Evolutionary conservation across 208 protist genomes (phyloP).

Genomic region (Kentomonas sorsogonicus): DNA sequence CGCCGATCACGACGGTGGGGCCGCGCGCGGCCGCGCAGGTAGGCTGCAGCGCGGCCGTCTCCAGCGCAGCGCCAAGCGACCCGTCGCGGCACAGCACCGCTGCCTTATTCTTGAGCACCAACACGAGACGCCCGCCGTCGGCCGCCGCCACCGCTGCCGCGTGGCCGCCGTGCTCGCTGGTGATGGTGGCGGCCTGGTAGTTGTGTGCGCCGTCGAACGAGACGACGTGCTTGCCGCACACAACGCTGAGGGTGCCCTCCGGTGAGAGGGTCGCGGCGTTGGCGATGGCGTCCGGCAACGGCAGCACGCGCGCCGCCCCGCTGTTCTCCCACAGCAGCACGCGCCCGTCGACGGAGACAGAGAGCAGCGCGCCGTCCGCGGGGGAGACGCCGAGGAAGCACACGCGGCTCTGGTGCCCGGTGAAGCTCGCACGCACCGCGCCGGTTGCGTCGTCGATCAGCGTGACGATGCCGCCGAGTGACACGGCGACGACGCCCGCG

Average conservation of each 20-base stretch:
- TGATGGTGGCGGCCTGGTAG: conserved; percentile 10
- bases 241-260: no score
- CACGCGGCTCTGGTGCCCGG: conserved; percentile 36
- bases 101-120: background rate
- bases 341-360: conserved; percentile 28
- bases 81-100: background rate
- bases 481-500: conserved; percentile 19
- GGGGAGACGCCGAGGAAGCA: conserved; percentile 18
- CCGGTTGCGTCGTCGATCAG: conserved; percentile 16
- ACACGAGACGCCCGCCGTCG: background rate
- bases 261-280: no score
- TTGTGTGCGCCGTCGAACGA: conserved; percentile 6
- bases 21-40: conserved; percentile 15
- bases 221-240: conserved; percentile 13
- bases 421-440: conserved; percentile 4
- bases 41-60: no score
- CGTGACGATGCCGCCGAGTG: conserved; percentile 27
- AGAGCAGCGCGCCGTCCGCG: conserved; percentile 15
- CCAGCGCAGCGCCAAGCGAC: background rate
- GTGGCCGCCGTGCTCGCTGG: conserved; percentile 9
- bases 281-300: conserved; percentile 6
- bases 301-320: background rate
- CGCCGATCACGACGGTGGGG: conserved; percentile 19
- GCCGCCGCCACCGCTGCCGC: conserved; percentile 18
- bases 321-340: conserved; percentile 14